Percentiles rank a stretch among this genome's conserved stretches.
Conservation (phyloP, 768 basidiomycete genomes). For the Mycena venus region DNA sequence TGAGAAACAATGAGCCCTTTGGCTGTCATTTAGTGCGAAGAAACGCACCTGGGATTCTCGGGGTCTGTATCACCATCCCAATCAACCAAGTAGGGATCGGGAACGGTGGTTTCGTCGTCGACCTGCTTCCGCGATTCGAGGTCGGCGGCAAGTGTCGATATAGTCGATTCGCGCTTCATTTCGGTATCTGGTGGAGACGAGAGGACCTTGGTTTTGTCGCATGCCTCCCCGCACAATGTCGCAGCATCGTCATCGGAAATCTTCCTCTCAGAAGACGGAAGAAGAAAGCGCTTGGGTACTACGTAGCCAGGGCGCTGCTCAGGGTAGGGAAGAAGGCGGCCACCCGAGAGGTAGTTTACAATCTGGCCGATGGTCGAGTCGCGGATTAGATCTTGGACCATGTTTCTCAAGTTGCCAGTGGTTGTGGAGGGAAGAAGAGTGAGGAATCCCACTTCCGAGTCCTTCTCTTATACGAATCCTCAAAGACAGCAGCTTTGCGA, state of each 20-base stretch:
- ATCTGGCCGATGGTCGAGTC: no score
- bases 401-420: no score
- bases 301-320: slow-evolving; percentile 28
- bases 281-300: slow-evolving; percentile 2
- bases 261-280: background rate
- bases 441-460: no score
- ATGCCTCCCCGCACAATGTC: background rate
- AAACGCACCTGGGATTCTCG: slow-evolving; percentile 39
- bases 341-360: slow-evolving; percentile 39
- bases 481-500: no score
- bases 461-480: no score
- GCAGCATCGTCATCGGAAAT: slow-evolving; percentile 27
- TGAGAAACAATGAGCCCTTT: slow-evolving; percentile 4
- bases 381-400: background rate
- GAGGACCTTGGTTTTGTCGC: background rate
- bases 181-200: background rate
- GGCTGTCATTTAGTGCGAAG: background rate
- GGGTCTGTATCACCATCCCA: slow-evolving; percentile 43
- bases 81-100: slow-evolving; percentile 36
- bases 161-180: background rate
- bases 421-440: no score
- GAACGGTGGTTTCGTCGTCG: background rate
- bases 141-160: background rate
- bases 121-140: background rate
- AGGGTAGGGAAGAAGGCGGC: slow-evolving; percentile 34